Evolutionary conservation across 805 yeast genomes (phyloP).

Genomic region (Lachancea quebecensis): DNA sequence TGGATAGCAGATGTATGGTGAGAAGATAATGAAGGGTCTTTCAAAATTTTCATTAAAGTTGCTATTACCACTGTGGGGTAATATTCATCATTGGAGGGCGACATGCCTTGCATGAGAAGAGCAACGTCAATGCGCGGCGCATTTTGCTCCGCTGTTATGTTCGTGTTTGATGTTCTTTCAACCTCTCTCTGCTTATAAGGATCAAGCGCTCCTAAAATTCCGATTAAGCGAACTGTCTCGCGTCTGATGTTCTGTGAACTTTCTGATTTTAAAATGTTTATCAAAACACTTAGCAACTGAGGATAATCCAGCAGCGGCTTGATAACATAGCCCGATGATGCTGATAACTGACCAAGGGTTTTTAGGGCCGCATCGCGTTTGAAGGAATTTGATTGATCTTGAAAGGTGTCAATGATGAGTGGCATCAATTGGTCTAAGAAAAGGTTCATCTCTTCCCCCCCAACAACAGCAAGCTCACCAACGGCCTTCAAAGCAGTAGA

Average conservation of each 20-base stretch:
- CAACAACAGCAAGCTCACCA: constrained; percentile 84
- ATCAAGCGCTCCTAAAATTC: constrained; percentile 93
- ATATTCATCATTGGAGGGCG: constrained; percentile 88
- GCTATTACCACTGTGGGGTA: constrained; percentile 92
- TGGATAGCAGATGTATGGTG: constrained; percentile 93
- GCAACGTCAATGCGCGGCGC: constrained; percentile 90
- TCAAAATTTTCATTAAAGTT: constrained; percentile 73
- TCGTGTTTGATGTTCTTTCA: constrained; percentile 56
- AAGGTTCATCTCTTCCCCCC: constrained; percentile 74
- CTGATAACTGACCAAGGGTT: constrained; percentile 80
- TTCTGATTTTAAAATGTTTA: constrained; percentile 76
- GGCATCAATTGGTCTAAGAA: constrained; percentile 80
- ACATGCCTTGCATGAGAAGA: constrained; percentile 84
- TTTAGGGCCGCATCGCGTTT: constrained; percentile 86
- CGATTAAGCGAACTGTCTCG: constrained; percentile 83
- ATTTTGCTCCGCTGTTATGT: constrained; percentile 57
- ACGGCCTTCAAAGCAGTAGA: constrained; percentile 78
- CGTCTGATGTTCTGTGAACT: constrained; percentile 65
- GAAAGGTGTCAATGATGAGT: constrained; percentile 74
- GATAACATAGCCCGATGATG: constrained; percentile 90
- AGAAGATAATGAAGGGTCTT: constrained; percentile 74
- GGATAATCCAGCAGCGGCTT: constrained; percentile 92
- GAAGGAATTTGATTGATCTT: constrained; percentile 83
- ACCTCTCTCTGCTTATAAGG: constrained; percentile 93
- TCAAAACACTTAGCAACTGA: constrained; percentile 72